Base-by-base conservation (phyloP, 305 asterid species). In the Rubia peregrina region DNA sequence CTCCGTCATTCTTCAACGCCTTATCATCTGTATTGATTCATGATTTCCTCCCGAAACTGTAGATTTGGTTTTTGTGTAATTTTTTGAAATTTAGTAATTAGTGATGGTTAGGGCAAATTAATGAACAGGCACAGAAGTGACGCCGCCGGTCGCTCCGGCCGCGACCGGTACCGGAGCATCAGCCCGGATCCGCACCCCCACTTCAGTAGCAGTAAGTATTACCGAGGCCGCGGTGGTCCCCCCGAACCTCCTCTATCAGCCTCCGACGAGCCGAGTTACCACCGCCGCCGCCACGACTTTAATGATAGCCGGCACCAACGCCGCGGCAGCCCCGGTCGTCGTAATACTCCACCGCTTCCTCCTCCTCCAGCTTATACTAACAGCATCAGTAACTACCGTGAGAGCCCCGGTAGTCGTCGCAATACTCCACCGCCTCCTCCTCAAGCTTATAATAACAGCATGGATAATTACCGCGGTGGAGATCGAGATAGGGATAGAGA, bases 321-420 rank as follows among this genome's bases (percentile, higher is more conserved):
- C 51, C 86, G 79, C 1, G 78, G 81, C 6, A 80, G 80, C 51
- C 85, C 85, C 64, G n/a, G 75, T 19, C 71, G 80, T 79, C 61
- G 82, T 6, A 4, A 51, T 76, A 13, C 65, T 26, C 65, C 65
- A 30, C 67, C 57, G 21, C 7, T n/a, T 12, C 55, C 55, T 14
- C 22, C 22, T 61, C 65, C 42, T 61, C 67, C 22, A 40, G 11
- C 67, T 14, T 38, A 64, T 19, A 38, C 38, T 9, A 64, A 17
- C 16, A 41, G 16, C 19, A 49, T 49, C 33, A 71, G 38, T 8
- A 41, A 75, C 76, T 80, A 76, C 69, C 77, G 81, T 1, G 80
- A 80, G 9, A 80, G 80, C 51, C 85, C 85, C 64, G n/a, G 75
- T 19, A 1, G 75, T n/a, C 71, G 80, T 79, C 61, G 82, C 19